Conservation (phyloP, 2,329 filamentous ascomycete species). For the Colletotrichum tofieldiae region DNA sequence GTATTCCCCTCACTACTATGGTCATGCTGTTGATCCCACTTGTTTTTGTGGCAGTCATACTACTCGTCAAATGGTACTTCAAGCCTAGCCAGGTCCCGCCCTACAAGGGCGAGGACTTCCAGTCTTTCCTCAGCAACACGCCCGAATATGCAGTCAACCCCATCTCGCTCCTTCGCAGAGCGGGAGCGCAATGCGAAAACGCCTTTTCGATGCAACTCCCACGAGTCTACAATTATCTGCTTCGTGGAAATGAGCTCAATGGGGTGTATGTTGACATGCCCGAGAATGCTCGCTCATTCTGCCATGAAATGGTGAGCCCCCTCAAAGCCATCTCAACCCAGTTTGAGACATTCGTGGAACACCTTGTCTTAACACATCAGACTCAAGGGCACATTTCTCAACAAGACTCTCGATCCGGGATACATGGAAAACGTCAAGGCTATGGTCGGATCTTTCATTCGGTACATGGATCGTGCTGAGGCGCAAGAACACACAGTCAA, state of each 20-base stretch:
- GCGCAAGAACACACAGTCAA: slow-evolving; percentile 29
- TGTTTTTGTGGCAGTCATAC: slow-evolving; percentile 8
- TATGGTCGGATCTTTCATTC: slow-evolving; percentile 33
- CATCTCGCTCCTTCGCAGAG: slow-evolving; percentile 29
- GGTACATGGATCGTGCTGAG: slow-evolving; percentile 36
- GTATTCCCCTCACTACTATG: background rate
- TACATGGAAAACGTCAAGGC: slow-evolving; percentile 39
- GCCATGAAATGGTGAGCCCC: slow-evolving; percentile 39
- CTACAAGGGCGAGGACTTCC: slow-evolving; percentile 43
- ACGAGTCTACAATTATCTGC: slow-evolving; percentile 36
- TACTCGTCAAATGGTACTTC: slow-evolving; percentile 21
- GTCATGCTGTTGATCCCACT: slow-evolving; percentile 3
- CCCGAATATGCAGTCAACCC: slow-evolving; percentile 23
- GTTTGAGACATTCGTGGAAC: slow-evolving; percentile 27
- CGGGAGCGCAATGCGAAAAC: slow-evolving; percentile 30
- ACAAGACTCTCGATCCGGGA: slow-evolving; percentile 42
- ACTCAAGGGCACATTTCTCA: slow-evolving; percentile 41
- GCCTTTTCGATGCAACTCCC: slow-evolving; percentile 38
- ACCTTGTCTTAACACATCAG: slow-evolving; percentile 12
- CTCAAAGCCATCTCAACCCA: slow-evolving; percentile 23
- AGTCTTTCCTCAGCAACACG: slow-evolving; percentile 38
- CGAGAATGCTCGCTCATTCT: slow-evolving; percentile 42
- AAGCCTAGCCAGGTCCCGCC: slow-evolving; percentile 35
- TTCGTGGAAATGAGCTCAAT: slow-evolving; percentile 37
- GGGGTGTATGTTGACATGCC: slow-evolving; percentile 35